Conservation (phyloP, 306 rosid species). For the Hippophae tibetana region DNA sequence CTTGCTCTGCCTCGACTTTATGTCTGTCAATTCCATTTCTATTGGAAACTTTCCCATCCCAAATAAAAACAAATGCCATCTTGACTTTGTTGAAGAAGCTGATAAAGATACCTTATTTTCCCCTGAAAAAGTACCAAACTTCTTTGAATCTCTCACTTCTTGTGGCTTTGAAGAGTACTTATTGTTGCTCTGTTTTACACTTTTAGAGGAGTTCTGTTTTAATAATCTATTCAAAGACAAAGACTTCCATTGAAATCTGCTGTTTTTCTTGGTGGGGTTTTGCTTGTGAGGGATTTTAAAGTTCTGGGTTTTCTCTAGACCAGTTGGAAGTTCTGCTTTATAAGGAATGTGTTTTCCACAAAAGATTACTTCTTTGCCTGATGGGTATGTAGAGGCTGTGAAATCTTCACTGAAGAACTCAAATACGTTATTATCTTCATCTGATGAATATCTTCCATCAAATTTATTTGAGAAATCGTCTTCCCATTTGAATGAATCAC, state of each 20-base stretch:
- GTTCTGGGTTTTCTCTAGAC: neutral
- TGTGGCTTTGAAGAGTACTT: too few relatives aligned
- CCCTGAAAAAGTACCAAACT: neutral
- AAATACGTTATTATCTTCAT: slow-evolving; percentile 38
- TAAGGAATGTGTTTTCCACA: slow-evolving; percentile 74
- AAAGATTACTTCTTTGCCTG: slow-evolving; percentile 46
- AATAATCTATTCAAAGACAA: too few relatives aligned
- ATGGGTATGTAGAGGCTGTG: slow-evolving; percentile 21
- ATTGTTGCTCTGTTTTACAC: neutral
- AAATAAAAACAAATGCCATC: slow-evolving; percentile 58
- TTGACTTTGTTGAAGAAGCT: slow-evolving; percentile 34
- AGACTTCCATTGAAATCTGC: too few relatives aligned
- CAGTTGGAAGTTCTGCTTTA: slow-evolving; percentile 19
- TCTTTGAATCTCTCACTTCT: neutral
- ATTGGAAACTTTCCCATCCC: slow-evolving; percentile 38
- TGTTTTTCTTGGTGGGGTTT: neutral
- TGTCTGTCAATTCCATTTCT: slow-evolving; percentile 59
- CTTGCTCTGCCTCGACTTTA: slow-evolving; percentile 47
- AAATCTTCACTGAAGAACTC: slow-evolving; percentile 66
- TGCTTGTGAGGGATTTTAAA: neutral
- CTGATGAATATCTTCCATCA: slow-evolving; percentile 11
- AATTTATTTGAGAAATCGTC: slow-evolving; percentile 28
- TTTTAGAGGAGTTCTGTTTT: neutral
- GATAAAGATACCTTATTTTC: slow-evolving; percentile 32
- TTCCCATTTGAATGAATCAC: slow-evolving; percentile 31